Evolutionary conservation across 768 basidiomycete species (phyloP), one percentile per base, ranked within the genome.

Genomic region (Clathrus columnatus): DNA sequence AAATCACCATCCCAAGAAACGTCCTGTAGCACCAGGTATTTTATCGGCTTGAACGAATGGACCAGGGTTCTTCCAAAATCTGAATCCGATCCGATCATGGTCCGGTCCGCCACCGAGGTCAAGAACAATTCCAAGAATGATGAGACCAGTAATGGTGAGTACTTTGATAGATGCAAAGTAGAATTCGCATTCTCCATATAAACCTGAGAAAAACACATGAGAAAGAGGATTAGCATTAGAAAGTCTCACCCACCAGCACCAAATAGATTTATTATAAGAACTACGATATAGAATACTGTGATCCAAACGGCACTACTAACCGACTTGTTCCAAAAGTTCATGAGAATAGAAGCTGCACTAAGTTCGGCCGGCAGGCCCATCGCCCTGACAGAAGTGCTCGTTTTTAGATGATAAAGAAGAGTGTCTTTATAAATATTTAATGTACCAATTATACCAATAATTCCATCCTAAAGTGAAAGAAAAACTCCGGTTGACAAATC

Each of bases 81-180:
- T 77, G 73, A 87, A 87, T 0, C 87, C 86, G 56, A 84, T 75
- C 42, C 87, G 80, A 63, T 90, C 87, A 63, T 87, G 85, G 61
- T 79, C 69, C 5, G 91, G 92, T 2, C 89, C 93, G 56, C 91
- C 92, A 59, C 94, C 94, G 42, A 91, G 82, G 66, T 92, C 90
- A 59, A 95, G 72, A 28, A 94, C 74, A 65, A 92, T 76, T 28
- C 74, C 78, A 58, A 76, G 68, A 60, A 81, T 76, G 50, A 83
- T 83, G 32, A 82, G 73, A 56, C 85, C 89, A 4, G 75, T 77
- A 60, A 92, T 87, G 0, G 87, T 86, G 59, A 94, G 68, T 17
- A 95, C 87, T 69, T 94, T 94, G 72, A 95, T 90, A 7, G 87
- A 90, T 75, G 89, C 89, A 65, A 93, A 93, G 48, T 83, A 74